phyloP scores from a whole-genome alignment of 2,329 filamentous ascomycete genomes.

The Phyllosticta citrichinensis region DNA sequence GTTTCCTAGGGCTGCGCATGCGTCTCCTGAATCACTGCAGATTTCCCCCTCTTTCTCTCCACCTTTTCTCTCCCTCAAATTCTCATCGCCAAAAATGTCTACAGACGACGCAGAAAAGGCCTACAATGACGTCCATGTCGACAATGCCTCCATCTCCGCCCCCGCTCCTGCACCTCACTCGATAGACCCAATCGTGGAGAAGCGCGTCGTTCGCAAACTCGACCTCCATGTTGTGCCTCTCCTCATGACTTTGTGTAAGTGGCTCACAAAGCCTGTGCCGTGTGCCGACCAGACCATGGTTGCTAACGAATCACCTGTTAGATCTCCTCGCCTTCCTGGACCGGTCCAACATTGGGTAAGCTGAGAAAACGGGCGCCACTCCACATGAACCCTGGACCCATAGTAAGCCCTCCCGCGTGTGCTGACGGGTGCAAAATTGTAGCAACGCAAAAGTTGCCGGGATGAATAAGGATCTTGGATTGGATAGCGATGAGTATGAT shows the following conservation, averaged over 20 bases:
- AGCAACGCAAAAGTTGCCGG: slow-evolving; percentile 33
- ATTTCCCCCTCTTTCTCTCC: not conserved
- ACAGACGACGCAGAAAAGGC: slow-evolving; percentile 6
- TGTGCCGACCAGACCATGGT: not conserved
- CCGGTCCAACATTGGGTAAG: slow-evolving; percentile 29
- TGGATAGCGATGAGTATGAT: slow-evolving; percentile 20
- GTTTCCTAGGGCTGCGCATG: not conserved
- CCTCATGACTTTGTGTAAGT: slow-evolving; percentile 19
- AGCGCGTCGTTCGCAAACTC: slow-evolving; percentile 21
- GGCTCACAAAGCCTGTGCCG: not conserved
- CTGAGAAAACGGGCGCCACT: no score
- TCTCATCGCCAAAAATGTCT: slow-evolving; percentile 1
- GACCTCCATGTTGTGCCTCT: slow-evolving; percentile 24
- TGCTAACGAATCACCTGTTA: not conserved
- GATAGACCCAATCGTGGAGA: slow-evolving; percentile 14
- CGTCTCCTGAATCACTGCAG: not conserved
- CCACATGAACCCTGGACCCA: no score
- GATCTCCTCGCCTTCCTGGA: slow-evolving; percentile 27
- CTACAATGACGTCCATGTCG: not conserved
- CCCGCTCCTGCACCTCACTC: not conserved
- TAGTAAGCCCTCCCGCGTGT: not conserved
- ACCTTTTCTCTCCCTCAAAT: not conserved
- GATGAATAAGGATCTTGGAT: slow-evolving; percentile 24
- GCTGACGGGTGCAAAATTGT: not conserved
- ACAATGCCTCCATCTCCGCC: not conserved